phyloP scores from a whole-genome alignment of 129 eudicot species.

The Artemisia argyi region DNA sequence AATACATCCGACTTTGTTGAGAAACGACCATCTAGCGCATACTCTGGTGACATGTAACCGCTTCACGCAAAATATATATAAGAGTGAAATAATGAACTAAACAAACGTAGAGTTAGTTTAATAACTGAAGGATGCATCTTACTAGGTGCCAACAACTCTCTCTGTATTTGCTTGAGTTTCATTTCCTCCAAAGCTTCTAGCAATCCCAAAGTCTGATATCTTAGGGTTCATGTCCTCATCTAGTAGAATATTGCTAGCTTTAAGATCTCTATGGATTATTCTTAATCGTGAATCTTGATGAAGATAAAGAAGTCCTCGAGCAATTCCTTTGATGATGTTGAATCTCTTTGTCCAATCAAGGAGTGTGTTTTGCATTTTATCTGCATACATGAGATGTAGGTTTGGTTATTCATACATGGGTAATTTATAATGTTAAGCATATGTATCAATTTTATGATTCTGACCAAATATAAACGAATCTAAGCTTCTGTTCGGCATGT shows the following conservation, averaged over 20 bases:
- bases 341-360: constrained; percentile 37
- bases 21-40: constrained; percentile 33
- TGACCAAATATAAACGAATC: constrained; percentile 34
- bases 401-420: neutral
- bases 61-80: constrained; percentile 12
- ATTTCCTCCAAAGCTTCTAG: constrained; percentile 44
- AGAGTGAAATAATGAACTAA: neutral
- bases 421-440: neutral
- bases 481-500: constrained; percentile 41
- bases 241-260: constrained; percentile 38
- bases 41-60: constrained; percentile 47
- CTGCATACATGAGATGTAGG: constrained; percentile 6
- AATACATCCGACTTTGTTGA: constrained; percentile 38
- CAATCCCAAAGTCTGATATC: constrained; percentile 44
- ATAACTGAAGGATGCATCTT: constrained; percentile 4
- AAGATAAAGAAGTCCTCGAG: constrained; percentile 42
- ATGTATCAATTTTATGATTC: neutral
- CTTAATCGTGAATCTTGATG: constrained; percentile 44
- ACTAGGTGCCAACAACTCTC: constrained; percentile 47
- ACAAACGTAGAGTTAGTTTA: neutral
- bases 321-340: constrained; percentile 40
- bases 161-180: constrained; percentile 34
- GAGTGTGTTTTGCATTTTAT: constrained; percentile 7
- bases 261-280: constrained; percentile 47
- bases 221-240: constrained; percentile 43